Evolutionary conservation across 768 basidiomycete species (phyloP), one percentile per base, ranked within the genome.

Genomic region (Tricholoma bakamatsutake): DNA sequence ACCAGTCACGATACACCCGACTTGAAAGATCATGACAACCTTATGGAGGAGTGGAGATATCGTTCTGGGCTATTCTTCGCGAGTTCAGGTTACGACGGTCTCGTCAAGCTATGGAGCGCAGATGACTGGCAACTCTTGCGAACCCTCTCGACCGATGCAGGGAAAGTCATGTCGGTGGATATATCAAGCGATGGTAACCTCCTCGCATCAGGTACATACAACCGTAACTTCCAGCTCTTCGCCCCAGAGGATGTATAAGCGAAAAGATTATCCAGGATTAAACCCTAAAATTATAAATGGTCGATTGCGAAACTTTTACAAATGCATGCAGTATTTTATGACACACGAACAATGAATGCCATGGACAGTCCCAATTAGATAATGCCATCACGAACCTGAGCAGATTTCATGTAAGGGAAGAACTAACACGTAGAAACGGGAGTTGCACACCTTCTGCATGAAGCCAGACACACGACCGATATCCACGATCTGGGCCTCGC

Each of bases 81-180:
- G 3, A 93, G 91, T 61, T 77, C 91, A 3, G 95, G 97, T 3
- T 98, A 98, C 68, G 97, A 99, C 66, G 93, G 93, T 4, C 82
- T 88, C 55, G 91, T 99, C 66, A 94, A 97, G 69, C 65, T 99
- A 54, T 99, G 97, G 97, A 91, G 88, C 64, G 91, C 95, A 47
- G 97, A 98, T 67, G 97, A 99, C 65, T 99, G 97, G 97, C 93
- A 93, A 64, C 74, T 95, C 43, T 78, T 97, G 51, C 82, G 87
- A 59, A 89, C 89, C 43, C 77, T 99, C 56, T 85, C 93, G 51
- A 95, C 93, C 18, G 96, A 98, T 66, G 87, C 89, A 27, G 93
- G 95, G n/a, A 98, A 98, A 71, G 95, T 98, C 57, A 99, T 98
- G 97, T 92, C 90, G 6, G 94, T 98, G 9, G 97, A 99, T 67